Evolutionary conservation across 2,329 filamentous ascomycete species (phyloP).

Genomic region (Venturia nashicola): DNA sequence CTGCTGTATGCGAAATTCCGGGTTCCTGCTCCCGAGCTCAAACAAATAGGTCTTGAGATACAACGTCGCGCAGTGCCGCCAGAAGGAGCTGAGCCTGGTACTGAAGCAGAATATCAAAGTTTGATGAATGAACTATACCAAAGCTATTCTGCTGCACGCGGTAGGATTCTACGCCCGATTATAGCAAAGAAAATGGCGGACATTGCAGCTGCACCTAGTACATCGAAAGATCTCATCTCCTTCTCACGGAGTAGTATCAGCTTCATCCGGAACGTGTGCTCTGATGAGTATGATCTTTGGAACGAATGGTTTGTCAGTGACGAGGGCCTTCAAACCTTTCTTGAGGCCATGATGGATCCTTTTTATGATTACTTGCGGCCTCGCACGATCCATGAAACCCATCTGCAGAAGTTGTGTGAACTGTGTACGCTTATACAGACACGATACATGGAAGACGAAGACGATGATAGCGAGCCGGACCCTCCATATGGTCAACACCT

Average conservation of each 20-base stretch:
- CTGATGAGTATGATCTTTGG: constrained; percentile 58
- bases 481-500: constrained; percentile 37
- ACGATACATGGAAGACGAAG: constrained; percentile 45
- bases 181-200: constrained; percentile 49
- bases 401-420: constrained; percentile 54
- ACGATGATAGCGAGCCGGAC: constrained; percentile 40
- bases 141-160: constrained; percentile 47
- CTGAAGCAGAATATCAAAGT: constrained; percentile 53
- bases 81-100: constrained; percentile 44
- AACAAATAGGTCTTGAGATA: constrained; percentile 53
- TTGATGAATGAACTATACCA: constrained; percentile 53
- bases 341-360: constrained; percentile 55
- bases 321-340: constrained; percentile 50
- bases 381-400: constrained; percentile 53
- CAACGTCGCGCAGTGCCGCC: constrained; percentile 52
- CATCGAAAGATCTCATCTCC: constrained; percentile 49
- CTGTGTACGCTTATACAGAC: constrained; percentile 54
- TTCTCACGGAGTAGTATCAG: constrained; percentile 54
- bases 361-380: constrained; percentile 55
- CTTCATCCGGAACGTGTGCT: constrained; percentile 52
- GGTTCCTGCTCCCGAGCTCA: constrained; percentile 52
- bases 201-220: constrained; percentile 45
- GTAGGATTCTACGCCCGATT: constrained; percentile 47
- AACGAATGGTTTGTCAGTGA: constrained; percentile 54
- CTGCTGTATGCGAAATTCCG: constrained; percentile 60